Base-by-base conservation (phyloP, 2,329 filamentous ascomycete species). In the Claviceps sp. region DNA sequence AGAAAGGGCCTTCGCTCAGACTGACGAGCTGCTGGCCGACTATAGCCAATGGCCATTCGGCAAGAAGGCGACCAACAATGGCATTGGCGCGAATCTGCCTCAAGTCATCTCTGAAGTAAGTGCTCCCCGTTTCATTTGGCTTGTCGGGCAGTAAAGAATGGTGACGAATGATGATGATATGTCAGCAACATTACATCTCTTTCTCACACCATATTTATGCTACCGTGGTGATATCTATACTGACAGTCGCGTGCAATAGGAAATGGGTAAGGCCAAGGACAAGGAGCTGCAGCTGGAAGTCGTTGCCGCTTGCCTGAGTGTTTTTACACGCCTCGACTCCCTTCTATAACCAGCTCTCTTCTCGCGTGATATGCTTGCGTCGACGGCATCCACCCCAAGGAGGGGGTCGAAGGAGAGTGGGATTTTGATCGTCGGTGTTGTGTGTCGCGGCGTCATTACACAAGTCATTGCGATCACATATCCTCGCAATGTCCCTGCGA, bases 41-140 rank as follows among this genome's bases (percentile, higher is more conserved):
- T 98, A 96, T 70, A 95, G 89, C 62, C 93, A 97, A 72, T 98
- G 86, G 85, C 93, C 93, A 0, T 98, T 98, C 72, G 89, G 84
- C 50, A 85, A 84, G 71, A 86, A 90, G 70, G 86, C 88, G 30
- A 81, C 82, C 37, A 81, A 71, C 40, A 80, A 89, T 58, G 89
- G 89, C 36, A 89, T 97, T 52, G 93, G 89, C 47, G 89, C 91
- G 58, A 98, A 98, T 66, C 70, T 98, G 64, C 87, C 89, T 47
- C 86, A 93, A 67, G 82, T 89, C 34, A 84, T 97, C 61, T 75
- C 79, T 54, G 91, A 96, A 67, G 79, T 82, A 60, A 55, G 72
- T 24, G 34, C 5, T 16, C 5, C 11, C 14, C 9, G 42, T 20
- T 36, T 26, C 26, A 16, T 38, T 22, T n/a, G 20, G 9, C 24